Evolutionary conservation across 129 eudicot genomes (phyloP).

Genomic region (sunflower (Helianthus annuus)): DNA sequence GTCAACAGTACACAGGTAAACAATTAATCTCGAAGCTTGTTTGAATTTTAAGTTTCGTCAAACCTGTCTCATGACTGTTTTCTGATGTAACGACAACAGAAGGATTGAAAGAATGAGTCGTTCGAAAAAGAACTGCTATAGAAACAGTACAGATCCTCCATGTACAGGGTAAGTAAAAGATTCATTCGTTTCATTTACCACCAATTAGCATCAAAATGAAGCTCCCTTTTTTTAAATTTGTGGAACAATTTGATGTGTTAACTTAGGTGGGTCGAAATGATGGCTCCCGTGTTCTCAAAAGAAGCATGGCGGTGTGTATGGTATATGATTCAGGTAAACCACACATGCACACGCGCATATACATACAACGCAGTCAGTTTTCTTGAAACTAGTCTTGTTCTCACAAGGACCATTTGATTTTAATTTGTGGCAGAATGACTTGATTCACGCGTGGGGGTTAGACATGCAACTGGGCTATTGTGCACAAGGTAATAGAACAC

Average conservation of each 20-base stretch:
- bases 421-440: constrained; percentile 64
- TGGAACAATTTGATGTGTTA: neutral
- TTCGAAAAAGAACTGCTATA: constrained; percentile 59
- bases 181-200: neutral
- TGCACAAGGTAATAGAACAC: constrained; percentile 79
- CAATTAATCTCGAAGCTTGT: neutral
- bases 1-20: constrained; percentile 65
- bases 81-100: constrained; percentile 42
- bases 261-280: constrained; percentile 86
- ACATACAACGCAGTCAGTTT: neutral
- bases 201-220: neutral
- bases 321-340: constrained; percentile 90
- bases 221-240: neutral
- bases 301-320: constrained; percentile 92
- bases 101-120: constrained; percentile 55
- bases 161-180: constrained; percentile 71
- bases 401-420: neutral
- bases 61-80: constrained; percentile 1
- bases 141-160: constrained; percentile 78
- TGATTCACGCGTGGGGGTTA: constrained; percentile 91
- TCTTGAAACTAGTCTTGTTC: neutral
- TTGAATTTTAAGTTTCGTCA: constrained; percentile 12
- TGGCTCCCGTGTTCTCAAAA: constrained; percentile 96
- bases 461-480: constrained; percentile 86
- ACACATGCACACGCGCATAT: neutral